phyloP scores from a whole-genome alignment of 1,284 basidiomycete species.

The Tausonia pullulans region DNA sequence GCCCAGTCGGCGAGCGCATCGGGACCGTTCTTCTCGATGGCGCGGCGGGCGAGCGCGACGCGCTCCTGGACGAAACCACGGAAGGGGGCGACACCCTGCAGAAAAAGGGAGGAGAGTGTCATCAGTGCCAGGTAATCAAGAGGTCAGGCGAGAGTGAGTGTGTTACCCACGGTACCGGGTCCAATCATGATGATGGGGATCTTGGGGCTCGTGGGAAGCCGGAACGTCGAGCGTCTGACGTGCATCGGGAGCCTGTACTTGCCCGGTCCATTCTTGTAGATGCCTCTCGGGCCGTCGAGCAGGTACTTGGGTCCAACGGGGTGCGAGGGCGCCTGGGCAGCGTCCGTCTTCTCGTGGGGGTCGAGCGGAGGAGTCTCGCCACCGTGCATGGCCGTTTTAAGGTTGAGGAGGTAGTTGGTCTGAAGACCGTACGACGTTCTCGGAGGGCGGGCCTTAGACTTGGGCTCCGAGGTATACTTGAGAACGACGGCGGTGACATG shows the following conservation, averaged over 20 bases:
- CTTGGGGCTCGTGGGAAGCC: conserved; percentile 92
- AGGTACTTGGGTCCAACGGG: conserved; percentile 59
- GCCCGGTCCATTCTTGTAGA: conserved; percentile 53
- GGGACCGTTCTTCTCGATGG: conserved; percentile 81
- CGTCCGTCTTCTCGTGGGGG: conserved; percentile 47
- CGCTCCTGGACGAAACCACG: conserved; percentile 97
- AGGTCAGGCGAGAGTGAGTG: not conserved
- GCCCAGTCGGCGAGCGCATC: conserved; percentile 94
- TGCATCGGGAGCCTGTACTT: conserved; percentile 83
- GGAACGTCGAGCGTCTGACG: conserved; percentile 89
- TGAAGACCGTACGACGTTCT: conserved; percentile 69
- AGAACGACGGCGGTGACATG: conserved; percentile 93
- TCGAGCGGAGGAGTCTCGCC: no score
- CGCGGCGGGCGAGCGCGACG: conserved; percentile 83
- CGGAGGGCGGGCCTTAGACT: conserved; percentile 36
- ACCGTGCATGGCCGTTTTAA: conserved; percentile 28
- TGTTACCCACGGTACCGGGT: conserved; percentile 73
- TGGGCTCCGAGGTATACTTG: conserved; percentile 64
- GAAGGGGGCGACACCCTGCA: conserved; percentile 91
- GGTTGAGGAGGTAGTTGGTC: conserved; percentile 83
- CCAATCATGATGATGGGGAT: conserved; percentile 98
- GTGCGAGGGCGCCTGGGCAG: conserved; percentile 41
- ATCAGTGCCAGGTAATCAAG: not conserved
- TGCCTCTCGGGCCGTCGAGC: conserved; percentile 77
- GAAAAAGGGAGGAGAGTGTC: conserved; percentile 14